Base-by-base conservation (phyloP, 495 filamentous ascomycete genomes). In the Annulohypoxylon bovei region DNA sequence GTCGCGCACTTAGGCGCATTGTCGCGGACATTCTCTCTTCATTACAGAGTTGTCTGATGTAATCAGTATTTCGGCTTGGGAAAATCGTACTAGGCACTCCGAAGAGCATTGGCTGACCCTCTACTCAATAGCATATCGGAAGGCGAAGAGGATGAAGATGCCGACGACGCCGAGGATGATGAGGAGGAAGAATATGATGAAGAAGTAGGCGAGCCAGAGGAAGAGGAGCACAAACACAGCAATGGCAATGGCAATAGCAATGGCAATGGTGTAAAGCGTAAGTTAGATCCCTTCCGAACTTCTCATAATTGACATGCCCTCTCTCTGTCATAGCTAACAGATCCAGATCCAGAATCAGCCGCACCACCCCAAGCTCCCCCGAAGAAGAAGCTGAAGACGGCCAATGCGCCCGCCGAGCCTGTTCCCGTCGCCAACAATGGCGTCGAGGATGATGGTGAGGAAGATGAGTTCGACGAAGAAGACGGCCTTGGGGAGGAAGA, bases 331-430 rank as follows among this genome's bases (percentile, higher is more conserved):
- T 37, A 9, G 20, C 74, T 76, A 61, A 75, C 65, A 37, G 3
- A 46, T 52, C 35, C 55, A 52, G 37, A 28, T 44, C 6, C 64
- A 58, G 58, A 23, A 12, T 20, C 57, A 16, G 27, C 47, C 14
- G 53, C 37, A 53, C 49, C 63, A 78, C 73, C 75, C 22, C 65
- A 80, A 71, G 82, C 81, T 61, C 82, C 81, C 54, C 82, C 82
- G 35, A 83, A 81, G 74, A 84, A 84, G 71, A 84, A 83, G 72
- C 65, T 76, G 71, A 84, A 84, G 78, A 83, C 78, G 14, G 67
- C 66, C 37, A 57, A 75, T 23, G 71, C 68, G 57, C 66, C 76
- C 9, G 44, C 50, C 50, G 78, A 73, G 22, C 64, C 69, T 28
- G 71, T 65, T 32, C 78, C 76, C 9, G 65, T 73, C 55, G 73